phyloP scores from a whole-genome alignment of 306 rosid species.

The Cyclanthera cordifolia region DNA sequence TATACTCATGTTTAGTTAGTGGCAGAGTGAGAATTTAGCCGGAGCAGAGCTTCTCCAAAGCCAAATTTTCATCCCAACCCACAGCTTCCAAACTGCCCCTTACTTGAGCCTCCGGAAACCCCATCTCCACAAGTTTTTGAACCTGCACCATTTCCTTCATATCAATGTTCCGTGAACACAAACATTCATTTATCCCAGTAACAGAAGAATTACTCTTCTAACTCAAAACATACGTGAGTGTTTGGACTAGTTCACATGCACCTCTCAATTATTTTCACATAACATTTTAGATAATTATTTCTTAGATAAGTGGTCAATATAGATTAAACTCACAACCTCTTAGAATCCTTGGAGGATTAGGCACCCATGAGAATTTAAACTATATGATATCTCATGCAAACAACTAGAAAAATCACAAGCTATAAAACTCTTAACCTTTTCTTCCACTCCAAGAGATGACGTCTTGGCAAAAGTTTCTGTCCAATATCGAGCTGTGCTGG shows the following conservation, averaged over 20 bases:
- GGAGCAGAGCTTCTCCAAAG: conserved; percentile 78
- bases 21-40: conserved; percentile 16
- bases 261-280: no score
- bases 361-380: no score
- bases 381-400: not conserved
- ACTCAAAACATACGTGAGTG: not conserved
- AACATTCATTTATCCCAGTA: not conserved
- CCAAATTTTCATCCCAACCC: conserved; percentile 91
- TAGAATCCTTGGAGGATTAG: no score
- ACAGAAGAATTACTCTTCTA: conserved; percentile 6
- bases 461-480: conserved; percentile 84
- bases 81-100: conserved; percentile 74
- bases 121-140: conserved; percentile 83
- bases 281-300: no score
- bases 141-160: conserved; percentile 37
- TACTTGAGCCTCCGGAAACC: conserved; percentile 74
- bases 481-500: conserved; percentile 90
- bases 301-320: no score
- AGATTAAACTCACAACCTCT: no score
- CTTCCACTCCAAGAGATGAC: conserved; percentile 68
- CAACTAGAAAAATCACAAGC: not conserved
- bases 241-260: no score
- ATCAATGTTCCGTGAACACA: not conserved
- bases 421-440: conserved; percentile 41
- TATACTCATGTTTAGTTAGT: not conserved